phyloP scores from a whole-genome alignment of 2,329 filamentous ascomycete species.

The Conoideocrella luteorostrata region DNA sequence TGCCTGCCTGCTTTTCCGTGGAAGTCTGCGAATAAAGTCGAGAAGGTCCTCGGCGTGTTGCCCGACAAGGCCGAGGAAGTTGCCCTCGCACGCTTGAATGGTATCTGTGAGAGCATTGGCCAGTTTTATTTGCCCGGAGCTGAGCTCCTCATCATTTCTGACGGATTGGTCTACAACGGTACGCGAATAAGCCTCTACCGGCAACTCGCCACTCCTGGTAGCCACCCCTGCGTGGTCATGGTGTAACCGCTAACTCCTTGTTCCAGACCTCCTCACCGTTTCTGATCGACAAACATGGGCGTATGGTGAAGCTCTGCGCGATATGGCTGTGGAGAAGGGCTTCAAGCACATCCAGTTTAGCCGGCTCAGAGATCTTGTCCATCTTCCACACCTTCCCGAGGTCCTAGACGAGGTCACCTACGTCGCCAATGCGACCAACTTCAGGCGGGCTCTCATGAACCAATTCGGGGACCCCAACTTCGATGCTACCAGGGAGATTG shows the following conservation, averaged over 20 bases:
- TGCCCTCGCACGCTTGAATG: constrained; percentile 19
- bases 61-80: constrained; percentile 27
- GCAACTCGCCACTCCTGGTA: background rate
- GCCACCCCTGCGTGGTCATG: no score
- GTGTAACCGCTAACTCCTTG: background rate
- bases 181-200: constrained; percentile 4
- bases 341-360: background rate
- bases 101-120: constrained; percentile 20
- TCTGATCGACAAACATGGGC: constrained; percentile 40
- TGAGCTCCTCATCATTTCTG: constrained; percentile 38
- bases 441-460: constrained; percentile 22
- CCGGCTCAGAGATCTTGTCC: constrained; percentile 22
- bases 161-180: constrained; percentile 50
- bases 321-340: constrained; percentile 19
- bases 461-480: constrained; percentile 17
- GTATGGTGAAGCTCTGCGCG: constrained; percentile 39
- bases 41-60: constrained; percentile 23
- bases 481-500: constrained; percentile 23
- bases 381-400: constrained; percentile 27
- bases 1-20: constrained; percentile 26
- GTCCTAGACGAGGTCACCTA: constrained; percentile 35
- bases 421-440: constrained; percentile 24
- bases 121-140: constrained; percentile 23
- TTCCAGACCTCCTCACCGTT: constrained; percentile 43
- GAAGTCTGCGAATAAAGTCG: constrained; percentile 26